Evolutionary conservation across 2,329 filamentous ascomycete genomes (phyloP).

Genomic region (Colletotrichum horii): DNA sequence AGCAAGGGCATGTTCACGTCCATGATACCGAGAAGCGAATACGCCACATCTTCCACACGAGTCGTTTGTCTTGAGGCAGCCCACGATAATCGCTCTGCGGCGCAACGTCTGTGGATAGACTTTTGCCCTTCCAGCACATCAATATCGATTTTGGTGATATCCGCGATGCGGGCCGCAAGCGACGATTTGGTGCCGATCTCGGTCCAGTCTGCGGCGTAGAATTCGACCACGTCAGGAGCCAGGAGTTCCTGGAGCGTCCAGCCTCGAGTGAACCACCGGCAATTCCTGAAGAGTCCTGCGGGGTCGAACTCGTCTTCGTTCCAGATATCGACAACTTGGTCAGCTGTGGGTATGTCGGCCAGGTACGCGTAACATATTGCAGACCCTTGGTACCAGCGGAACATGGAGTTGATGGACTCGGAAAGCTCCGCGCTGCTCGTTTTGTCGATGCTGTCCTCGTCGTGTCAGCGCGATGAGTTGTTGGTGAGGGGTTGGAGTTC

Average conservation of each 20-base stretch:
- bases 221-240: slow-evolving; percentile 30
- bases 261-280: slow-evolving; percentile 27
- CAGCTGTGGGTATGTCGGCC: slow-evolving; percentile 10
- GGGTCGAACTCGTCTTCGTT: not conserved
- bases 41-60: slow-evolving; percentile 27
- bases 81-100: slow-evolving; percentile 28
- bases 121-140: slow-evolving; percentile 12
- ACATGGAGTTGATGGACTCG: slow-evolving; percentile 33
- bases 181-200: slow-evolving; percentile 30
- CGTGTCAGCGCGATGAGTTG: not conserved
- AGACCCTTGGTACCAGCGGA: slow-evolving; percentile 28
- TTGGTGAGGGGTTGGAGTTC: not conserved
- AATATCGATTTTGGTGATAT: slow-evolving; percentile 26
- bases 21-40: slow-evolving; percentile 32
- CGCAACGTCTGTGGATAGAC: not conserved
- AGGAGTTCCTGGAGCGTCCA: slow-evolving; percentile 36
- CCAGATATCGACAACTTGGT: not conserved
- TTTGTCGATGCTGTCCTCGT: slow-evolving; percentile 28
- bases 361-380: slow-evolving; percentile 31
- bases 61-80: slow-evolving; percentile 26
- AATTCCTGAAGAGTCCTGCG: not conserved
- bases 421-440: slow-evolving; percentile 28
- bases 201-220: slow-evolving; percentile 31
- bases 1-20: slow-evolving; percentile 29
- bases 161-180: slow-evolving; percentile 21